phyloP scores from a whole-genome alignment of 2,329 filamentous ascomycete species.

The Pseudogymnoascus sp. region DNA sequence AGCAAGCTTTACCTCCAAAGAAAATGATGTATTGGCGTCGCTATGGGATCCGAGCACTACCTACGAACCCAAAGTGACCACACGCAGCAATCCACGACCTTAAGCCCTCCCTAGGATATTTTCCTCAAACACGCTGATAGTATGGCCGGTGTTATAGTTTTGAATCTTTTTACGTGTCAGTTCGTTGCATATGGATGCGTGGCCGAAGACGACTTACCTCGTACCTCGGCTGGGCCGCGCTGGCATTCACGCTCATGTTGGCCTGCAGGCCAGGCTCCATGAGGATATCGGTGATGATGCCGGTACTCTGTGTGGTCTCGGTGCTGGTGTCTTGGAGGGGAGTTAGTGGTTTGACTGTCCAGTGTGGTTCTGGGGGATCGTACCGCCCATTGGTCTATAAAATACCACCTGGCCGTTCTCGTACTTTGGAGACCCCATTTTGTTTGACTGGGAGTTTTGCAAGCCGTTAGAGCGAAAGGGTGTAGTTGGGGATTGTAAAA shows the following conservation, averaged over 20 bases:
- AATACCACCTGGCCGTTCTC: constrained; percentile 1
- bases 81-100: neutral
- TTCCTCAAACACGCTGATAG: neutral
- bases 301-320: neutral
- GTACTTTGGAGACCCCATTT: neutral
- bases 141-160: neutral
- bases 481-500: neutral
- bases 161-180: neutral
- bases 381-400: neutral
- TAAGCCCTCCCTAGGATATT: neutral
- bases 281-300: neutral
- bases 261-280: neutral
- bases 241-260: neutral
- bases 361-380: neutral
- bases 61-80: neutral
- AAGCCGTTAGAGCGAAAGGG: neutral
- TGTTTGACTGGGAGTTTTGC: neutral
- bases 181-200: neutral
- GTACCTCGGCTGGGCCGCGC: neutral
- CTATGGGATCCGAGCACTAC: neutral
- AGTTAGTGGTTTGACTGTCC: neutral
- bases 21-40: neutral
- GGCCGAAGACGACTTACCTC: neutral
- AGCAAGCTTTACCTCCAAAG: neutral
- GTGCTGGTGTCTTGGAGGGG: neutral